These are phyloP conservation scores for Sporothrix humicola DNA, from an alignment of 2,329 filamentous ascomycete species.

Conservation along the genomic window DNA sequence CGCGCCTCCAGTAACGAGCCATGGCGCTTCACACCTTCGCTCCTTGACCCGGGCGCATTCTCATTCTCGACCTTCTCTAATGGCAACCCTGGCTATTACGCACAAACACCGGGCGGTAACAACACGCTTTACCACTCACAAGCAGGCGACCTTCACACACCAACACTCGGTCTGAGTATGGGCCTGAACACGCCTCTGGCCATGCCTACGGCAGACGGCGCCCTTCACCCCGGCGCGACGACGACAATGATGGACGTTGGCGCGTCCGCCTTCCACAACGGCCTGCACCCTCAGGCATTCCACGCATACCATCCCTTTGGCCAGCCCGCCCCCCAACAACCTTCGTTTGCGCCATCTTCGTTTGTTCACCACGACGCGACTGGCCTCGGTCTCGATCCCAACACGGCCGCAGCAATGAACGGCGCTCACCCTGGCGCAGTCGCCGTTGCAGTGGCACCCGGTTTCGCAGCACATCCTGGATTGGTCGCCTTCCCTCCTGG, in stretches of 20 bases:
- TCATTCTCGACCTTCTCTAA: slow-evolving; percentile 80
- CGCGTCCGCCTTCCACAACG: slow-evolving; percentile 64
- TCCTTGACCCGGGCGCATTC: slow-evolving; percentile 85
- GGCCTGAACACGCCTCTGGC: slow-evolving; percentile 82
- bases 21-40: slow-evolving; percentile 86
- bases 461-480: slow-evolving; percentile 23
- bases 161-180: slow-evolving; percentile 73
- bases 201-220: slow-evolving; percentile 71
- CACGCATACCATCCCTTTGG: slow-evolving; percentile 75
- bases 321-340: slow-evolving; percentile 61
- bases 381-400: slow-evolving; percentile 73
- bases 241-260: slow-evolving; percentile 65
- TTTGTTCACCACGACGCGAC: slow-evolving; percentile 82
- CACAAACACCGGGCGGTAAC: slow-evolving; percentile 80
- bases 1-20: slow-evolving; percentile 73
- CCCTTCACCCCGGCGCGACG: slow-evolving; percentile 60
- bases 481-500: slow-evolving; percentile 32
- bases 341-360: slow-evolving; percentile 74
- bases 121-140: slow-evolving; percentile 82
- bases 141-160: slow-evolving; percentile 86
- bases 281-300: slow-evolving; percentile 54
- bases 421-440: slow-evolving; percentile 50
- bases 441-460: neutral
- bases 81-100: slow-evolving; percentile 78
- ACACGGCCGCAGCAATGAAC: slow-evolving; percentile 71